Base-by-base conservation (phyloP, 2,329 filamentous ascomycete genomes). In the Trichoderma atroviride region DNA sequence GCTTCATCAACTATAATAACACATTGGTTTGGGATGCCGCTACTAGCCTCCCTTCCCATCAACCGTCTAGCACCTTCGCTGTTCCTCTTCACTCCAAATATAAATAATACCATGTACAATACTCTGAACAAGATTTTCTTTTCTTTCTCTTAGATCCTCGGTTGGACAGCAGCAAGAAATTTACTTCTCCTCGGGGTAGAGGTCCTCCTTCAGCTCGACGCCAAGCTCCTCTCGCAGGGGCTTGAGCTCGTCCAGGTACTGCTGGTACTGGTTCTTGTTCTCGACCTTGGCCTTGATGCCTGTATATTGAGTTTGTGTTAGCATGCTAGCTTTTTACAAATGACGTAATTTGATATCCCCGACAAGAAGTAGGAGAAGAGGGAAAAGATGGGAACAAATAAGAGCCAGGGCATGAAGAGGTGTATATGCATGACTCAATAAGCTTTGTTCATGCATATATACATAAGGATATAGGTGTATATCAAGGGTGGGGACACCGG, bases 211-310 rank as follows among this genome's bases (percentile, higher is more conserved):
- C 77, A 97, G 88, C 74, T 89, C 85, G 77, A 98, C 89, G 76
- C 95, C 95, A 73, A 98, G 90, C 86, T 98, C 95, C 87, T 97
- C 93, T 78, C 94, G 91, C 78, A 98, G 87, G 74, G 91, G 87
- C 87, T 97, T 93, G 76, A 99, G 93, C 86, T 97, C 93, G 79
- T 92, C 87, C 72, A 99, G 90, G 84, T 97, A 97, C 86, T 97
- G 91, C 79, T 97, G 88, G 86, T 99, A 99, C 86, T 99, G 96
- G 79, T 89, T 89, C 84, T 93, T 91, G 89, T 97, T 99, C 89
- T 99, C 96, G 76, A 98, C 96, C 90, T 99, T 99, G 84, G 94
- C 93, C 87, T 97, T 97, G 88, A 99, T 92, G 79, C 95, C 94
- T 97, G 73, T 60, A n/a, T 22, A 19, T 37, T 13, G 73, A n/a